Base-by-base conservation (phyloP, 352 stramenopile genomes). In the Phytophthora aleatoria region DNA sequence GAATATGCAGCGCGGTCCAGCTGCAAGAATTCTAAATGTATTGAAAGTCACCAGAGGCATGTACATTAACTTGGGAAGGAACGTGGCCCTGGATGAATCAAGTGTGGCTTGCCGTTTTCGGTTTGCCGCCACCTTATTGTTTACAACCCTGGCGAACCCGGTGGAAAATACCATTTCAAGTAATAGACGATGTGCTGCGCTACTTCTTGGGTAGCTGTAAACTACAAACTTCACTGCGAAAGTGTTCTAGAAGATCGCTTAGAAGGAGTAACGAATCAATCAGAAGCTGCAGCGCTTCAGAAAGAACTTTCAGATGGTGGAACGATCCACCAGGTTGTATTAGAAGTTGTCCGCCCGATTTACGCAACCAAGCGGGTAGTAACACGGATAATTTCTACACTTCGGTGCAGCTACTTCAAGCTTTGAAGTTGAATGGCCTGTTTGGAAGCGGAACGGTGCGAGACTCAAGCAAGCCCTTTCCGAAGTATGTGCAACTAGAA, bases 401-500 rank as follows among this genome's bases (percentile, higher is more conserved):
- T n/a, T 43, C 38, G 11, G 8, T 43, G 38, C 38, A 43, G 38
- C 38, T 43, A 20, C 38, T 43, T 43, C 38, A 43, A 20, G 38
- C 38, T 20, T 20, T 43, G 38, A 43, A 43, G 38, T 20, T 16
- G 11, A 20, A 43, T 5, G 38, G 38, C 16, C 15, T 43, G 13
- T 43, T 20, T n/a, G 13, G 38, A 43, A 5, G 38, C 24, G 11
- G 38, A 7, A 43, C 8, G 4, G 38, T 24, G 11, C 38, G 38
- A 20, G 38, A 20, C 6, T 43, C 38, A 11, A 43, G 38, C 38
- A 43, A 43, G 38, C 38, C 24, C 38, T 43, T 43, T 12, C 38
- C 8, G 41, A 57, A 11, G 44, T 16, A 51, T 76, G 71, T 44
- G 77, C 56, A 26, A 9, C 76, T 50, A 56, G 38, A 43, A 43